Conservation (phyloP, 768 basidiomycete species). For the Tylopilus balloui region DNA sequence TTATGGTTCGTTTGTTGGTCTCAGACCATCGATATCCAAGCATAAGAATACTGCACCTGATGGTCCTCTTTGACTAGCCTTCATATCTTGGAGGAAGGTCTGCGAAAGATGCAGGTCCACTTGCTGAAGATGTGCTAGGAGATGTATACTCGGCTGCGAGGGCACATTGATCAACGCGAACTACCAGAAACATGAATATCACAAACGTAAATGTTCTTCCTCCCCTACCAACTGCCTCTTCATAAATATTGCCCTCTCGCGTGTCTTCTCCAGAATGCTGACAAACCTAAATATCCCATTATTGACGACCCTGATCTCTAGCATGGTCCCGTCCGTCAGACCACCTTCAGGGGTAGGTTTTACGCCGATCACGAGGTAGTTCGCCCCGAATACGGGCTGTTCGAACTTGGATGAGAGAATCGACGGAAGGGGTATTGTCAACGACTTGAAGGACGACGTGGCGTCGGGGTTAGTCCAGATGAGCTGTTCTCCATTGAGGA, state of each 20-base stretch:
- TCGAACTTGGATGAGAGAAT: slow-evolving; percentile 69
- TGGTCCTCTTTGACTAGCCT: slow-evolving; percentile 21
- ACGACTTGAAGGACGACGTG: slow-evolving; percentile 36
- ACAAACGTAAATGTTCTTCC: slow-evolving; percentile 31
- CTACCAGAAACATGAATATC: neutral
- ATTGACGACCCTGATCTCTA: slow-evolving; percentile 65
- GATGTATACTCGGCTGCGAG: slow-evolving; percentile 29
- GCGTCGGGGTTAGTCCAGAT: slow-evolving; percentile 48
- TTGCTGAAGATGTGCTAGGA: slow-evolving; percentile 16
- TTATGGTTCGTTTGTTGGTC: neutral
- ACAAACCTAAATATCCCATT: slow-evolving; percentile 72
- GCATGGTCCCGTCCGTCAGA: slow-evolving; percentile 56
- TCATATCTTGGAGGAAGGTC: slow-evolving; percentile 31
- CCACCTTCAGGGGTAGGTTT: slow-evolving; percentile 66
- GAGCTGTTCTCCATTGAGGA: slow-evolving; percentile 41
- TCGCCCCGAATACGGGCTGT: slow-evolving; percentile 68
- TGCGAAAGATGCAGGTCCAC: slow-evolving; percentile 13
- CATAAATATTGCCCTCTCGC: slow-evolving; percentile 75
- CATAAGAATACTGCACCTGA: neutral
- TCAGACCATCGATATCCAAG: neutral
- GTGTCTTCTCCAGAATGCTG: slow-evolving; percentile 67
- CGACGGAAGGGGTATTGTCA: slow-evolving; percentile 55
- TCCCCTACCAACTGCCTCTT: slow-evolving; percentile 46
- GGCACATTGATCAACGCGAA: neutral
- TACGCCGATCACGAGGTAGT: slow-evolving; percentile 63